phyloP scores from a whole-genome alignment of 345 rosid genomes.

The Erysimum cheiranthoides region DNA sequence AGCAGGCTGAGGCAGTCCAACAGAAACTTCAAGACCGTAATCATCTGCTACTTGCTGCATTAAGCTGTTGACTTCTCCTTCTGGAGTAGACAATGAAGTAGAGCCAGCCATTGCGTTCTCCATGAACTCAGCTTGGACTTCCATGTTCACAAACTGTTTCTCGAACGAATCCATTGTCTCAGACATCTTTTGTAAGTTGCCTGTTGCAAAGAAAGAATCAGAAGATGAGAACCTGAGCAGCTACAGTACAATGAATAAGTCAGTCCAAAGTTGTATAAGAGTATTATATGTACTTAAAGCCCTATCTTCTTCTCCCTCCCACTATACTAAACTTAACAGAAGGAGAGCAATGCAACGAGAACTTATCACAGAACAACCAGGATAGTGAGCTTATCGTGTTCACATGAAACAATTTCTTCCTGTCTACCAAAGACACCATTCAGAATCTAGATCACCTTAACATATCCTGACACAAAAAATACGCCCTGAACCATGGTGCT shows the following conservation, averaged over 20 bases:
- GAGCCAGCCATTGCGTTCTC: constrained; percentile 98
- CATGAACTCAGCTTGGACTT: constrained; percentile 96
- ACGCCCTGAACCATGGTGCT: background rate
- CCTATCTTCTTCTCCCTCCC: constrained; percentile 12
- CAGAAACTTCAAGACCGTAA: constrained; percentile 92
- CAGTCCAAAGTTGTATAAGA: background rate
- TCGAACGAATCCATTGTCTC: constrained; percentile 97
- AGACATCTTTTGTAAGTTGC: constrained; percentile 97
- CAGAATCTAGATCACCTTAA: background rate
- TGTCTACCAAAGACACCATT: background rate
- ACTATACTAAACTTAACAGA: background rate
- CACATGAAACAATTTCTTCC: background rate
- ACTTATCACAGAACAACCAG: background rate
- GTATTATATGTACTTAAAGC: background rate
- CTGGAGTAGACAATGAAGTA: constrained; percentile 89
- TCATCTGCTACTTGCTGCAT: constrained; percentile 99
- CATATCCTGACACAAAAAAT: background rate
- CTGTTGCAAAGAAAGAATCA: constrained; percentile 49
- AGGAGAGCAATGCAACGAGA: background rate
- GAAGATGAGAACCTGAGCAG: background rate
- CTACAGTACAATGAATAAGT: background rate
- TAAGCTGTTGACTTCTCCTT: constrained; percentile 95
- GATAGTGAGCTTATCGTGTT: background rate
- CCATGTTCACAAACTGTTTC: constrained; percentile 98
- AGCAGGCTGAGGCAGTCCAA: constrained; percentile 92